These are phyloP conservation scores for Earliella scabrosa DNA, from an alignment of 1,284 basidiomycete species.

Conservation along the genomic window DNA sequence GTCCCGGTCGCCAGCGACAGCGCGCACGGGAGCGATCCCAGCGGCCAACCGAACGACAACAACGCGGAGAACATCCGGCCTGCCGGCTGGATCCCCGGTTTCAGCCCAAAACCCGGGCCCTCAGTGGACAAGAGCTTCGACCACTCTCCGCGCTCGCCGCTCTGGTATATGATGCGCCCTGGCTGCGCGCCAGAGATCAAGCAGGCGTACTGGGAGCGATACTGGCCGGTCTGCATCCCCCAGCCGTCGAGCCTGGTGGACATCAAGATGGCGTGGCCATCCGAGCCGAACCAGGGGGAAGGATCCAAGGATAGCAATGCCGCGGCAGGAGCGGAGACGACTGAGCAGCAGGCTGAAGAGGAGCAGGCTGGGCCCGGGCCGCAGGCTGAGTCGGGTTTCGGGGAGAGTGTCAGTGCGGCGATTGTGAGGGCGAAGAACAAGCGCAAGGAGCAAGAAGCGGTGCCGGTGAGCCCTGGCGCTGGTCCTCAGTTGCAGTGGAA, in stretches of 20 bases:
- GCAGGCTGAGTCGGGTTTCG: neutral
- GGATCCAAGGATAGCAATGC: too few relatives aligned
- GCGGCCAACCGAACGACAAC: neutral
- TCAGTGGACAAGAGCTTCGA: too few relatives aligned
- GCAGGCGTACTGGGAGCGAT: neutral
- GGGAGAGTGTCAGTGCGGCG: neutral
- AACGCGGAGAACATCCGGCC: neutral
- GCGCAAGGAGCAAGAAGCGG: neutral
- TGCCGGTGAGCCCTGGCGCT: neutral
- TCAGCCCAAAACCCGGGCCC: too few relatives aligned
- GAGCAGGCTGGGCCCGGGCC: neutral
- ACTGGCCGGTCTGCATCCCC: neutral
- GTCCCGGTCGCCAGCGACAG: neutral
- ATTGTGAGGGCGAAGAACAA: neutral
- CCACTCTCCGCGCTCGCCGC: too few relatives aligned
- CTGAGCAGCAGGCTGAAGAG: too few relatives aligned
- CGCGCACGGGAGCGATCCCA: neutral
- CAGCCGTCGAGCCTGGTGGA: conserved; percentile 1
- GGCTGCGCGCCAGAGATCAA: neutral
- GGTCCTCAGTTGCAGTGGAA: neutral
- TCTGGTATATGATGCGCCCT: too few relatives aligned
- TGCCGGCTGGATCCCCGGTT: too few relatives aligned
- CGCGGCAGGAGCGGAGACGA: too few relatives aligned
- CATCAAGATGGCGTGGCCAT: conserved; percentile 5
- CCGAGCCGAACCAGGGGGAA: neutral